Evolutionary conservation across 768 basidiomycete species (phyloP), one percentile per base, ranked within the genome.

Genomic region (Mycena vulgaris): DNA sequence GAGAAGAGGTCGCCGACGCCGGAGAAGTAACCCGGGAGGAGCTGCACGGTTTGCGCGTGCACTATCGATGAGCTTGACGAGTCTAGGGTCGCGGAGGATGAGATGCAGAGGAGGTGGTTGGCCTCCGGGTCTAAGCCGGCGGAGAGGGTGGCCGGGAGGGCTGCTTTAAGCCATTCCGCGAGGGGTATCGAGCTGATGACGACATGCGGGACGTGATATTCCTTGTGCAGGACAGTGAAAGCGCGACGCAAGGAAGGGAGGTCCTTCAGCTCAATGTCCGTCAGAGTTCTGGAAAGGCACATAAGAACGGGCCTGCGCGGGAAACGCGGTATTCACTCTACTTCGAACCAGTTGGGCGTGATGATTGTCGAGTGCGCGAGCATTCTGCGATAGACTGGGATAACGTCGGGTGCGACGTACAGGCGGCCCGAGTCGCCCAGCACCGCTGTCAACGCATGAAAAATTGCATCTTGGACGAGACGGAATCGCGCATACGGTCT

Each of bases 1-100:
- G 96, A 96, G 83, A 99, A 98, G 64, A 98, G 90, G 80, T 99
- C 98, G 21, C 98, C 98, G 14, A 98, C 97, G 28, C 98, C 98
- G 23, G 95, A 93, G 79, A 96, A 99, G 83, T 98, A 98, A 14
- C 96, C 97, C 7, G 92, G 89, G 51, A 98, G 87, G 31, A 92
- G 87, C 3, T 93, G 92, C 11, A 99, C 90, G 49, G 86, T 87
- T 75, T 90, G 90, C 0, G 90, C 90, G 80, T 93, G 89, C 4
- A 97, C 89, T 0, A 80, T 78, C 0, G 88, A 45, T 3, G 21
- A 7, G 42, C 42, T 56, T 59, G 56, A 69, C 67, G 23, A 62
- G 70, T 21, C 75, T 72, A 40, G 74, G 73, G 30, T 70, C n/a
- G 82, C 63, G 1, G 90, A 88, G 0, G 96, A 97, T 0, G 90